Evolutionary conservation across 768 basidiomycete species (phyloP).

Genomic region (Pisolithus microcarpus): DNA sequence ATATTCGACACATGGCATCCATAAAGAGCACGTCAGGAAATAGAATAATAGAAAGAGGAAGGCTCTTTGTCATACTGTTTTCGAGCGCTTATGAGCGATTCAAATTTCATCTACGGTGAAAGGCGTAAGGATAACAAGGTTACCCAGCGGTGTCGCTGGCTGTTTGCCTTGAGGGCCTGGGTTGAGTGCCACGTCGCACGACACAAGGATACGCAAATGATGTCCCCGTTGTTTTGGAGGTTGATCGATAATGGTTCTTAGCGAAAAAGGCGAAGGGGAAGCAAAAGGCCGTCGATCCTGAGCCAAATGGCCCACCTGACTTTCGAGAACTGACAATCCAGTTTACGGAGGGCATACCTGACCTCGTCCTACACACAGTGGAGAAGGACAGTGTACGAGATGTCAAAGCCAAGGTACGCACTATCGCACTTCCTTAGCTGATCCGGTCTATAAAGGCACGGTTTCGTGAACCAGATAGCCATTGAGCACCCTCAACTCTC

Average conservation of each 20-base stretch:
- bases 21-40: too few relatives aligned
- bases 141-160: too few relatives aligned
- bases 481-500: slow-evolving; percentile 54
- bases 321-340: slow-evolving; percentile 54
- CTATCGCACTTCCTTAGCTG: background rate
- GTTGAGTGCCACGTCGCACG: too few relatives aligned
- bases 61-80: too few relatives aligned
- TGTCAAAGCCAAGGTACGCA: slow-evolving; percentile 63
- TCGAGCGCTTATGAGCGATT: too few relatives aligned
- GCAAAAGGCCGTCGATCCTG: slow-evolving; percentile 27
- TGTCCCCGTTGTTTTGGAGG: too few relatives aligned
- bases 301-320: slow-evolving; percentile 1
- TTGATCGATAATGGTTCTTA: slow-evolving; percentile 46
- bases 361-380: slow-evolving; percentile 59
- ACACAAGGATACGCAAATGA: too few relatives aligned
- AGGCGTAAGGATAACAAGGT: too few relatives aligned
- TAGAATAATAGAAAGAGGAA: too few relatives aligned
- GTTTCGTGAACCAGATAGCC: slow-evolving; percentile 48
- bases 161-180: too few relatives aligned
- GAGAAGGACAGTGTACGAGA: slow-evolving; percentile 66
- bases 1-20: too few relatives aligned
- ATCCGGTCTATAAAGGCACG: background rate
- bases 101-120: too few relatives aligned
- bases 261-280: slow-evolving; percentile 86
- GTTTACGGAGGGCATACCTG: slow-evolving; percentile 79